phyloP scores from a whole-genome alignment of 441 rosid genomes.

The Croton laevigatus region DNA sequence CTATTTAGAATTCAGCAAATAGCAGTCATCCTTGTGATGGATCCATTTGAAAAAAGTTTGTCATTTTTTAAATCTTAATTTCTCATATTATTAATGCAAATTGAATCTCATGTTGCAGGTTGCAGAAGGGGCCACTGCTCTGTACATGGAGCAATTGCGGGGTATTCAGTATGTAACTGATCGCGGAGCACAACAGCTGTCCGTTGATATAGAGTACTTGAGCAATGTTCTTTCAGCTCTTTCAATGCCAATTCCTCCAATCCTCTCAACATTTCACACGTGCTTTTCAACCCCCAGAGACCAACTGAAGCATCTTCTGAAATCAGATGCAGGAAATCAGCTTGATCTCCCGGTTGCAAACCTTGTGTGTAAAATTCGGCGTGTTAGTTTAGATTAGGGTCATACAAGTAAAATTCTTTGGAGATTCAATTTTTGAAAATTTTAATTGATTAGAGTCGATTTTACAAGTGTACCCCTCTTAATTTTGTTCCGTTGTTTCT shows the following conservation, averaged over 20 bases:
- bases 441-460: neutral
- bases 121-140: constrained; percentile 93
- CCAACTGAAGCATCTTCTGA: constrained; percentile 63
- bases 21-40: constrained; percentile 1
- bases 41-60: neutral
- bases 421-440: neutral
- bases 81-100: neutral
- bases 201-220: constrained; percentile 88
- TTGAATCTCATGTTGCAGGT: constrained; percentile 61
- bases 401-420: neutral
- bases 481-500: too few species aligned
- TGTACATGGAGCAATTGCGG: constrained; percentile 92
- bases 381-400: constrained; percentile 64
- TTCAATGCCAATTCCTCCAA: constrained; percentile 78
- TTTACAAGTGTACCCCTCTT: too few species aligned
- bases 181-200: constrained; percentile 85
- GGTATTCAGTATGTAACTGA: constrained; percentile 85
- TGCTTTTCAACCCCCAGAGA: constrained; percentile 86
- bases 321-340: constrained; percentile 73
- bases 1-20: neutral
- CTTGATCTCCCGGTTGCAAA: constrained; percentile 83
- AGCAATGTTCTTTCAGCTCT: constrained; percentile 95
- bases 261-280: constrained; percentile 77
- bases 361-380: constrained; percentile 87
- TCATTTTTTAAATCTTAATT: neutral